phyloP scores from a whole-genome alignment of 2,329 filamentous ascomycete species.

The Trichophyton benhamiae region DNA sequence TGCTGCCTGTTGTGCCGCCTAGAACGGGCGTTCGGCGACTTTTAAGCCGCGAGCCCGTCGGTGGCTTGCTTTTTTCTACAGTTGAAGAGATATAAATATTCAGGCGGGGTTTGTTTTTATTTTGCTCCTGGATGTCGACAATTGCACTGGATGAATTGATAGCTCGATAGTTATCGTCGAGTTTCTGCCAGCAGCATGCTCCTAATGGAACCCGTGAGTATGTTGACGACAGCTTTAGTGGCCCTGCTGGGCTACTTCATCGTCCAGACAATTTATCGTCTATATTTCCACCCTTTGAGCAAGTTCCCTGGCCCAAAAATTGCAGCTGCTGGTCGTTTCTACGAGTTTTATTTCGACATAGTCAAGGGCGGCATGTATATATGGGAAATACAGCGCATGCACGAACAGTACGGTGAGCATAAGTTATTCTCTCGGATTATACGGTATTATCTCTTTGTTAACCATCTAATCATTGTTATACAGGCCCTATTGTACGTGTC shows the following conservation, averaged over 20 bases:
- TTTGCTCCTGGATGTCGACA: too few species aligned
- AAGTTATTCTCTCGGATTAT: background rate
- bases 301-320: slow-evolving; percentile 20
- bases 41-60: too few species aligned
- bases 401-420: slow-evolving; percentile 22
- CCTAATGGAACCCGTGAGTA: background rate
- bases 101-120: too few species aligned
- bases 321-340: slow-evolving; percentile 18
- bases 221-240: background rate
- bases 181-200: background rate
- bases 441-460: background rate
- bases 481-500: slow-evolving; percentile 18
- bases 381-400: slow-evolving; percentile 21
- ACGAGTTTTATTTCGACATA: slow-evolving; percentile 20
- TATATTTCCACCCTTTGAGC: slow-evolving; percentile 19
- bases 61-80: too few species aligned
- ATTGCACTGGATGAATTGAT: too few species aligned
- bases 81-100: too few species aligned
- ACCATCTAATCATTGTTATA: background rate
- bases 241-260: background rate
- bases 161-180: too few species aligned
- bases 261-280: slow-evolving; percentile 13
- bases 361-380: slow-evolving; percentile 20
- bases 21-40: too few species aligned
- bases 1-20: too few species aligned